Evolutionary conservation across 208 protist genomes (phyloP).

Genomic region (Wallacemonas sp.): DNA sequence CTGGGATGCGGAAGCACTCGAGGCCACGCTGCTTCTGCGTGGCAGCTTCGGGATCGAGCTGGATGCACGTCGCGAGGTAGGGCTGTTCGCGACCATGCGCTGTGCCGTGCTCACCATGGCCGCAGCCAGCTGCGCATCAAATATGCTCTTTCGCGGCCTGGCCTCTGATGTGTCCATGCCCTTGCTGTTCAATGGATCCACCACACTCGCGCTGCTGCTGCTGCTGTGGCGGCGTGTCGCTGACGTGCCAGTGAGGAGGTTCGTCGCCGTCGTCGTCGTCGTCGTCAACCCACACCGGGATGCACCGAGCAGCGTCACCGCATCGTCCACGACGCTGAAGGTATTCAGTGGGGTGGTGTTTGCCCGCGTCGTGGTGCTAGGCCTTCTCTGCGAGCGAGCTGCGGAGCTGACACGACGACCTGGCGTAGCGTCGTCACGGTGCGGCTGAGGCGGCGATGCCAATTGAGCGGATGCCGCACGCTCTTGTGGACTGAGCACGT

Average conservation of each 20-base stretch:
- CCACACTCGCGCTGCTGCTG: background rate
- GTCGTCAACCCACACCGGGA: too few relatives aligned
- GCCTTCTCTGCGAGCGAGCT: background rate
- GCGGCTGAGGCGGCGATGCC: background rate
- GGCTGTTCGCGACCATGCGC: conserved; percentile 19
- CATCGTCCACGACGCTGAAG: too few relatives aligned
- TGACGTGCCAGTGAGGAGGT: too few relatives aligned
- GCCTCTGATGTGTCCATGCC: background rate
- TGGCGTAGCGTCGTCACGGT: background rate
- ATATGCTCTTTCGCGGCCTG: background rate
- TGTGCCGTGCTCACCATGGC: conserved; percentile 46
- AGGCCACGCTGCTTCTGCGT: too few relatives aligned
- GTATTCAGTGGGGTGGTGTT: too few relatives aligned
- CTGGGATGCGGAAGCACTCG: too few relatives aligned
- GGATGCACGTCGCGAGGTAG: background rate
- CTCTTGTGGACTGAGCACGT: conserved; percentile 16
- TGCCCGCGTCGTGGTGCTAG: too few relatives aligned
- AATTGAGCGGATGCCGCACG: background rate
- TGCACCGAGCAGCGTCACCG: background rate
- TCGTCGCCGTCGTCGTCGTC: too few relatives aligned
- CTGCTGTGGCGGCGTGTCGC: background rate
- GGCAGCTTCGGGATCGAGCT: background rate
- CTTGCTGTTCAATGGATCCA: background rate
- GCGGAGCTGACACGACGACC: background rate
- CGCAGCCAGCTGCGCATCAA: conserved; percentile 30